These are phyloP conservation scores for Penicillium sp. DNA, from an alignment of 2,329 filamentous ascomycete genomes.

Conservation along the genomic window DNA sequence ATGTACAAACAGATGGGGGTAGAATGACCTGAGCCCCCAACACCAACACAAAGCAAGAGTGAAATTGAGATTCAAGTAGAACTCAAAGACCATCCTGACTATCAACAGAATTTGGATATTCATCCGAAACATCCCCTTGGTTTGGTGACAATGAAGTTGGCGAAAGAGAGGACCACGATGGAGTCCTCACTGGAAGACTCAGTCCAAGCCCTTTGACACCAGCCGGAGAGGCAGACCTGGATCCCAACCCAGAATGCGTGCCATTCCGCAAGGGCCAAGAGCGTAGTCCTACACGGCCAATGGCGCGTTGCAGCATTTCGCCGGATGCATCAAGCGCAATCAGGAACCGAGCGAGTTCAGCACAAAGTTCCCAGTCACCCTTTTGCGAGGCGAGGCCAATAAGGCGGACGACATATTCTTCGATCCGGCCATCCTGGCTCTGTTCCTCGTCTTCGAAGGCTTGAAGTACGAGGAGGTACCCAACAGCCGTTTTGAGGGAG, in stretches of 20 bases:
- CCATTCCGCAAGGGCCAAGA: slow-evolving; percentile 17
- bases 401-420: slow-evolving; percentile 68
- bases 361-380: slow-evolving; percentile 92
- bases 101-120: slow-evolving; percentile 12
- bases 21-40: neutral
- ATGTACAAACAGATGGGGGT: neutral
- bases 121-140: slow-evolving; percentile 8
- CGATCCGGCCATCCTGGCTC: slow-evolving; percentile 54
- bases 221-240: slow-evolving; percentile 24
- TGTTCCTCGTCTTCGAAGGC: slow-evolving; percentile 63
- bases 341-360: slow-evolving; percentile 90
- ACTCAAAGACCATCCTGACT: slow-evolving; percentile 13
- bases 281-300: slow-evolving; percentile 42
- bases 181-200: slow-evolving; percentile 30
- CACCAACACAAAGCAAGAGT: neutral
- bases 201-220: slow-evolving; percentile 38
- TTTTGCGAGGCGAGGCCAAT: slow-evolving; percentile 78
- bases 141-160: slow-evolving; percentile 27
- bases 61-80: neutral
- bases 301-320: slow-evolving; percentile 62
- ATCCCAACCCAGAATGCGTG: slow-evolving; percentile 11
- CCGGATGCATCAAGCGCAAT: slow-evolving; percentile 89
- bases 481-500: slow-evolving; percentile 89
- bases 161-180: slow-evolving; percentile 36
- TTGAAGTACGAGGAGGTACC: slow-evolving; percentile 93